Evolutionary conservation across 306 rosid species (phyloP), one percentile per base, ranked within the genome.

Genomic region (Rosa lucieae): DNA sequence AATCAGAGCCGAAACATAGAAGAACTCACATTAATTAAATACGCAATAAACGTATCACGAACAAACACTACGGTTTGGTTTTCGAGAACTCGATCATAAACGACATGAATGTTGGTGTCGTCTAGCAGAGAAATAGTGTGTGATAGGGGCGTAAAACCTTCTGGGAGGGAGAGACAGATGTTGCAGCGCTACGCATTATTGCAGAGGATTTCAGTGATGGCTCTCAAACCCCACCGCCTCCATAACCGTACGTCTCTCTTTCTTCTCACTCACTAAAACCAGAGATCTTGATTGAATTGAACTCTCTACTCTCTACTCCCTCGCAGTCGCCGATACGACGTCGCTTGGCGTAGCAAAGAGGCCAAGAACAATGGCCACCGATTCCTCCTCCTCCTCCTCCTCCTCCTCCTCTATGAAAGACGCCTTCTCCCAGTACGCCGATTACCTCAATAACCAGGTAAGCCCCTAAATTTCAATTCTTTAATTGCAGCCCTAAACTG

Each of bases 361-460:
- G 88, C 72, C 85, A 62, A 91, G 91, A 88, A 83, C 92, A 67
- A 85, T 90, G 86, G 58, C 88, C 75, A 78, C 90, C 14, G 85
- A 89, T n/a, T n/a, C n/a, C n/a, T n/a, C n/a, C n/a, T n/a, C n/a
- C n/a, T n/a, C n/a, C n/a, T n/a, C n/a, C 6, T 85, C 91, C 9
- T 29, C 40, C 42, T 29, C 42, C 69, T 32, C 70, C 20, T 58
- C 96, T 65, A 84, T 92, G 88, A 87, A 82, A 43, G 94, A 87
- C 55, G 86, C 97, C 77, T 95, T 95, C 74, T 2, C 91, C 67
- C 82, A 82, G 65, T 91, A 95, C 70, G 80, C 95, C 23, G 81
- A 89, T 40, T 95, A 89, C 80, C 94, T 95, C 21, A 95, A 90
- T 55, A 15, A 80, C 84, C 98, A 89, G 6, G 99, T 95, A 89